A percentile compares a stretch with the other conserved stretches of the same genome.
Conservation (phyloP, 345 rosid genomes). For the Aquilaria sinensis region DNA sequence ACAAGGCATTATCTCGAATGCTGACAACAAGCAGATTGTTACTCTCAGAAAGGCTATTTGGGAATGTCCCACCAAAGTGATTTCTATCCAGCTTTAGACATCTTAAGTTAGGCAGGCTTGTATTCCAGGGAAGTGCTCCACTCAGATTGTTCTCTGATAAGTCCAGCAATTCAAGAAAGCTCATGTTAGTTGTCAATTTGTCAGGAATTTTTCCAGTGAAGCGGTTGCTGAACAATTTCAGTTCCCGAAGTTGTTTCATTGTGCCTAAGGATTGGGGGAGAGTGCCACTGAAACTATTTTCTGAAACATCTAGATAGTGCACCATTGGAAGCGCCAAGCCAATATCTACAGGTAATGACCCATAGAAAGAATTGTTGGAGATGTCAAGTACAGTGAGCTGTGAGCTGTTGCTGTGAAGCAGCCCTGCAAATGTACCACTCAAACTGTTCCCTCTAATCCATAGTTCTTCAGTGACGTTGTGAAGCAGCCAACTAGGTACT, state of each 20-base stretch:
- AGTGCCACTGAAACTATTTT: not conserved
- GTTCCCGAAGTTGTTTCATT: not conserved
- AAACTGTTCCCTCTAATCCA: constrained; percentile 9
- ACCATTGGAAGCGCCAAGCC: not conserved
- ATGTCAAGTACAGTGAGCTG: constrained; percentile 1
- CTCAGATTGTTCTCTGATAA: constrained; percentile 4
- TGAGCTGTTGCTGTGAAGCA: constrained; percentile 3
- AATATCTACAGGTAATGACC: constrained; percentile 11
- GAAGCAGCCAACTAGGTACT: constrained; percentile 11
- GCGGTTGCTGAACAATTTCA: constrained; percentile 2
- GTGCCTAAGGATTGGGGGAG: not conserved
- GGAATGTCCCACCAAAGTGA: not conserved
- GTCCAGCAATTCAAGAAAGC: not conserved
- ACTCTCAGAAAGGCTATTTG: not conserved
- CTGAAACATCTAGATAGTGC: not conserved
- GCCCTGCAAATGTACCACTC: constrained; percentile 9
- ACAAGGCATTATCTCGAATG: constrained; percentile 4
- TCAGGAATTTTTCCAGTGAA: constrained; percentile 5
- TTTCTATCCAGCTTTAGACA: constrained; percentile 4
- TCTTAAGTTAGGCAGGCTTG: constrained; percentile 6
- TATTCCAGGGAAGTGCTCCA: constrained; percentile 9
- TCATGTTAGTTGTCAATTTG: constrained; percentile 5
- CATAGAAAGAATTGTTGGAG: constrained; percentile 1
- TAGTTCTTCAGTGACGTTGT: constrained; percentile 4
- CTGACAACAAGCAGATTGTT: not conserved